Percentiles rank a stretch among this genome's conserved stretches.
Conservation (phyloP, 2,329 filamentous ascomycete genomes). For the Didymella glomerata region DNA sequence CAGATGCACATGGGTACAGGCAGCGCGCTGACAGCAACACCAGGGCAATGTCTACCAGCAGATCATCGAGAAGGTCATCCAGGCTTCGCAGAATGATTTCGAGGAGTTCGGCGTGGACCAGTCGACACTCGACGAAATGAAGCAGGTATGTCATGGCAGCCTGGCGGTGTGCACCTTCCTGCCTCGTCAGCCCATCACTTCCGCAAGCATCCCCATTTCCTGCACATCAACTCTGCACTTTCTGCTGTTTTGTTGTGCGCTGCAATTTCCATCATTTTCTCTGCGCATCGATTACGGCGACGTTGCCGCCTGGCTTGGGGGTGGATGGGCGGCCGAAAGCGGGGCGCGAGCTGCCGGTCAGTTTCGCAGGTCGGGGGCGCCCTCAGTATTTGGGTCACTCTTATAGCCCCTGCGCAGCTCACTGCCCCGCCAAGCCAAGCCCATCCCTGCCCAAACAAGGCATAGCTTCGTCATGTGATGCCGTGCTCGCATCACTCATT, state of each 20-base stretch:
- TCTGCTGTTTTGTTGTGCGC: slow-evolving; percentile 13
- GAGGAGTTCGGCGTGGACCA: slow-evolving; percentile 95
- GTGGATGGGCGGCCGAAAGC: slow-evolving; percentile 51
- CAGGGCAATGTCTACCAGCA: slow-evolving; percentile 83
- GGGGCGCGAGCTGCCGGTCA: slow-evolving; percentile 53
- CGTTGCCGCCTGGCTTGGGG: slow-evolving; percentile 36
- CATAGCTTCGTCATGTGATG: slow-evolving; percentile 49
- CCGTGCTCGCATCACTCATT: slow-evolving; percentile 20
- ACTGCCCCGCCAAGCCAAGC: slow-evolving; percentile 47
- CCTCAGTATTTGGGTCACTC: slow-evolving; percentile 57
- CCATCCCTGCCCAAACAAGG: slow-evolving; percentile 45
- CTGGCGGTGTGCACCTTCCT: slow-evolving; percentile 29
- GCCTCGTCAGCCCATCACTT: slow-evolving; percentile 21
- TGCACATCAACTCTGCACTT: background rate
- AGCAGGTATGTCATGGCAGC: slow-evolving; percentile 71
- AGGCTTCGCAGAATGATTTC: slow-evolving; percentile 84
- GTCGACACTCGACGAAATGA: slow-evolving; percentile 84
- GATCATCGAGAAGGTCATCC: slow-evolving; percentile 78
- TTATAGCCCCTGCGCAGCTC: slow-evolving; percentile 57
- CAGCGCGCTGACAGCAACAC: slow-evolving; percentile 43
- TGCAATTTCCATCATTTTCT: slow-evolving; percentile 28
- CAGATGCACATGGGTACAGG: slow-evolving; percentile 26
- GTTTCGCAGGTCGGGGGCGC: slow-evolving; percentile 50
- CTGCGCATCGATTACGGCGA: slow-evolving; percentile 30
- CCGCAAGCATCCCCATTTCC: slow-evolving; percentile 16